Conservation (phyloP, 192 early-diverging fungal species). For the Gigaspora rosea region DNA sequence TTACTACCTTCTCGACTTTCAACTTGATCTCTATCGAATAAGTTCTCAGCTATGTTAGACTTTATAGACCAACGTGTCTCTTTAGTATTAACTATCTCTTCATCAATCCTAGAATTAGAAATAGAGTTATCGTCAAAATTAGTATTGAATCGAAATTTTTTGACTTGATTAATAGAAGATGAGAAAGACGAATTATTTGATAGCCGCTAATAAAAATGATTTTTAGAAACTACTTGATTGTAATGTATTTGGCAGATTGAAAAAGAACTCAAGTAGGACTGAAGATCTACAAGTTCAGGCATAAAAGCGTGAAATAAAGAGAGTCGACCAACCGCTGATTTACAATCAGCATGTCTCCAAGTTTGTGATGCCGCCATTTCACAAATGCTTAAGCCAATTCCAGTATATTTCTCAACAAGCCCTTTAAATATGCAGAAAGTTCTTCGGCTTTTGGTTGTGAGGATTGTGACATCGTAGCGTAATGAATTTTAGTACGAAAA, state of each 20-base stretch:
- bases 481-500: too few relatives aligned
- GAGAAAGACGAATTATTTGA: background rate
- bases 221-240: background rate
- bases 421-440: too few relatives aligned
- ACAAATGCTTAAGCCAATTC: too few relatives aligned
- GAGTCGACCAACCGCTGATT: background rate
- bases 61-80: background rate
- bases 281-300: background rate
- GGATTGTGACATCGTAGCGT: too few relatives aligned
- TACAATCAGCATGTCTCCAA: slow-evolving; percentile 5
- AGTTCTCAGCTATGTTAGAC: background rate
- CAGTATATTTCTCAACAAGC: too few relatives aligned
- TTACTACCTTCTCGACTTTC: too few relatives aligned
- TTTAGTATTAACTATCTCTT: background rate
- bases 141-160: background rate
- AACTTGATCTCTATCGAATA: background rate
- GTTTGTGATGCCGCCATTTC: background rate
- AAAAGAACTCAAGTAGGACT: background rate
- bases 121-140: background rate
- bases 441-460: too few relatives aligned
- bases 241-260: slow-evolving; percentile 6
- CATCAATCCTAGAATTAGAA: background rate
- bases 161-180: background rate
- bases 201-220: background rate
- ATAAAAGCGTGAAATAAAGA: background rate